Percentiles rank a stretch among this genome's conserved stretches.
Evolutionary conservation across 1,284 basidiomycete genomes (phyloP).

Genomic region (Sporisorium graminicola): DNA sequence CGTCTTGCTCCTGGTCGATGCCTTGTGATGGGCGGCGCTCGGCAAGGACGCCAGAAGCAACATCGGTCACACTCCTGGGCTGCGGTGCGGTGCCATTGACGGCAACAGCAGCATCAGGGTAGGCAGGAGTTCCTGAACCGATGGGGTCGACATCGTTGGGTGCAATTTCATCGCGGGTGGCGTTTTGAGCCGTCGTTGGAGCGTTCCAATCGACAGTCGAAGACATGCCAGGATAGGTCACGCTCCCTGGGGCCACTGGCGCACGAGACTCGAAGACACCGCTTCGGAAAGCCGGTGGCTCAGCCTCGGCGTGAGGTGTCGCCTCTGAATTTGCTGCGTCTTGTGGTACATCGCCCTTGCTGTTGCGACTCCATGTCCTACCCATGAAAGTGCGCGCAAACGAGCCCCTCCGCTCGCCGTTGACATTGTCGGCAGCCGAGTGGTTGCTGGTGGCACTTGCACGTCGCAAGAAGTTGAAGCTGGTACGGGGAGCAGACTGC

Average conservation of each 20-base stretch:
- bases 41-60: constrained; percentile 14
- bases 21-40: constrained; percentile 42
- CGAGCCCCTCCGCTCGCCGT: constrained; percentile 29
- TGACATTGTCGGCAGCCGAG: constrained; percentile 17
- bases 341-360: constrained; percentile 19
- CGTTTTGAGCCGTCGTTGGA: neutral
- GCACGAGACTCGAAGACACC: constrained; percentile 30
- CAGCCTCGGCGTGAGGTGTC: constrained; percentile 9
- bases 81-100: constrained; percentile 12
- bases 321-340: neutral
- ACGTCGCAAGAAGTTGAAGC: constrained; percentile 44
- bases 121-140: constrained; percentile 15
- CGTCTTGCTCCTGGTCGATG: constrained; percentile 56
- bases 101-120: constrained; percentile 25
- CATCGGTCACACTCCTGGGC: constrained; percentile 10
- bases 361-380: constrained; percentile 36
- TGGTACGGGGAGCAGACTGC: constrained; percentile 22
- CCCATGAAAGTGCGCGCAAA: constrained; percentile 42
- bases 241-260: neutral
- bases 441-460: constrained; percentile 30
- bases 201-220: constrained; percentile 44
- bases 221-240: constrained; percentile 38
- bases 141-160: constrained; percentile 31
- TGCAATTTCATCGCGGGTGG: constrained; percentile 8
- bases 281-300: constrained; percentile 21